Evolutionary conservation across 192 early-diverging fungal genomes (phyloP).

Genomic region (Blastocladiella britannica): DNA sequence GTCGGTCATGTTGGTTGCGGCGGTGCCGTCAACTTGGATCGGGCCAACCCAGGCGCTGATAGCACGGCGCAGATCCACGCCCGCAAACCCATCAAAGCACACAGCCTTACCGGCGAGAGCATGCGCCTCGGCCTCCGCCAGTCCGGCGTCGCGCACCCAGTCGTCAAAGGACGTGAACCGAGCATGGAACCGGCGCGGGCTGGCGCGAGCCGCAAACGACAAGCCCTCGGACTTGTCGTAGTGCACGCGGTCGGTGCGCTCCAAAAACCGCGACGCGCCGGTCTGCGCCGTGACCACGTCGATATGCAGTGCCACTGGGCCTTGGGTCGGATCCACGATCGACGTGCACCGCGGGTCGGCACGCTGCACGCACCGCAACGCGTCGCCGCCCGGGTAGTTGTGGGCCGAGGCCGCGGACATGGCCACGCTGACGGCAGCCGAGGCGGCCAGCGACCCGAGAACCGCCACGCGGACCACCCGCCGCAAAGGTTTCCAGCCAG

Average conservation of each 20-base stretch:
- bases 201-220: neutral
- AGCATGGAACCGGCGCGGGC: neutral
- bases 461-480: constrained; percentile 8
- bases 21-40: no score
- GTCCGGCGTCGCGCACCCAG: neutral
- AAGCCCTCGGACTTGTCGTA: neutral
- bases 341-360: constrained; percentile 7
- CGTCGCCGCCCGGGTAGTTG: constrained; percentile 83
- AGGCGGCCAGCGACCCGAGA: constrained; percentile 5
- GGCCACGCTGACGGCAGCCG: constrained; percentile 9
- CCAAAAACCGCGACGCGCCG: constrained; percentile 49
- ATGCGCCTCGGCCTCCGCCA: neutral
- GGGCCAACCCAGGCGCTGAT: neutral
- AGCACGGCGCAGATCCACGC: neutral
- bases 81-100: no score
- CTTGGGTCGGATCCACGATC: neutral
- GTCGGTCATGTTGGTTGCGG: neutral
- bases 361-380: constrained; percentile 18
- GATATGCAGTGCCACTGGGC: constrained; percentile 46
- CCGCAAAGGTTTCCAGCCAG: constrained; percentile 6
- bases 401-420: constrained; percentile 36
- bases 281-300: constrained; percentile 60
- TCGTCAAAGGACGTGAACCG: neutral
- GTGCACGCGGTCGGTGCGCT: neutral
- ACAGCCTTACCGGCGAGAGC: no score